Base-by-base conservation (phyloP, 2,329 filamentous ascomycete genomes). In the Phaeosphaeriaceae sp. region DNA sequence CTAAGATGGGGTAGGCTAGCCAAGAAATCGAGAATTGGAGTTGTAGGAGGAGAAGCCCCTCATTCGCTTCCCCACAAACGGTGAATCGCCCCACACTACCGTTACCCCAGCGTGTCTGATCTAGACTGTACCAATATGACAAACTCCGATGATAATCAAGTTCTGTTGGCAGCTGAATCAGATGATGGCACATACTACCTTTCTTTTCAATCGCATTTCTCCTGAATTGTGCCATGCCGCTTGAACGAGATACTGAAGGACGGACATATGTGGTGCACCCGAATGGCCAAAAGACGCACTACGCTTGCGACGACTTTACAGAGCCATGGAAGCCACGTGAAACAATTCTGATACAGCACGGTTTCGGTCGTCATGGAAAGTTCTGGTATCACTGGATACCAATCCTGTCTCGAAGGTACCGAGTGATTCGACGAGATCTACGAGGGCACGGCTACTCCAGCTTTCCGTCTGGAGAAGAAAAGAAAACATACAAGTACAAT, bases 331-430 rank as follows among this genome's bases (percentile, higher is more conserved):
- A 72, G 49, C 62, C 72, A 1, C 19, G 51, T 48, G 67, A 74
- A n/a, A 74, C 75, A 19, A 72, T 78, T 40, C 57, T 78, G 3
- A 76, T 78, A 19, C 74, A 78, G 40, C 75, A 77, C n/a, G 75
- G 75, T 9, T 78, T 78, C 54, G 75, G 64, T 1, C 68, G 76
- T 9, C 70, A 75, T 52, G 54, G 70, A 3, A 67, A 56, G 7
- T 76, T 77, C 56, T 78, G 74, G 74, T 73, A 77, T 53, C 72
- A 76, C 49, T 78, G 75, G 75, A 65, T 78, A 20, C 75, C 76
- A 1, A 33, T 67, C 4, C 60, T 78, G n/a, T 55, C 72, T 1
- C 66, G 64, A 1, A 51, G 68, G 7, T 77, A 74, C 60, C 66
- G 65, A 11, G 68, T 78, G 19, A 72, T 78, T 48, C 63, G 75